Conservation (phyloP, 352 stramenopile genomes). For the Elongisporangium senticosum region DNA sequence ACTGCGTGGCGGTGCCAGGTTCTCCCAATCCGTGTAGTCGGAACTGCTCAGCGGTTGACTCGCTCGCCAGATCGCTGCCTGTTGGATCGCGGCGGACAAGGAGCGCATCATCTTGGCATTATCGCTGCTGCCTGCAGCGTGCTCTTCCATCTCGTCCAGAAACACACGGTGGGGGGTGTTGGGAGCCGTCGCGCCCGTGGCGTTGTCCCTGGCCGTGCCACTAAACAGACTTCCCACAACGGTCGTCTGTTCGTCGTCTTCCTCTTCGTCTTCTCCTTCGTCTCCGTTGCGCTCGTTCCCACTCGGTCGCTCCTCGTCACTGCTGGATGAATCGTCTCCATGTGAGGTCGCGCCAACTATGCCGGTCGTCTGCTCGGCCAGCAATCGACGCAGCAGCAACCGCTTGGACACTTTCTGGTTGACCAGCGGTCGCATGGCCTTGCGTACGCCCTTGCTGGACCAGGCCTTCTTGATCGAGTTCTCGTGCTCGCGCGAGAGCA, state of each 20-base stretch:
- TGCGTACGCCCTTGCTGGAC: constrained; percentile 82
- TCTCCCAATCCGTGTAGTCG: constrained; percentile 57
- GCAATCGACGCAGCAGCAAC: constrained; percentile 60
- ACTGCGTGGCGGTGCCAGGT: constrained; percentile 42
- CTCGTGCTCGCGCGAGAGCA: constrained; percentile 82
- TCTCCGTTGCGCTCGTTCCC: constrained; percentile 40
- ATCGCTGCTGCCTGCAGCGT: constrained; percentile 43
- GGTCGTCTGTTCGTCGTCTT: constrained; percentile 77
- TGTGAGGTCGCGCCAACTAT: constrained; percentile 24
- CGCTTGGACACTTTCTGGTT: constrained; percentile 86
- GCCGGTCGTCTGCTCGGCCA: constrained; percentile 62
- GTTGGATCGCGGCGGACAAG: constrained; percentile 68
- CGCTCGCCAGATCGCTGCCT: constrained; percentile 71
- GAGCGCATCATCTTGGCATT: constrained; percentile 70
- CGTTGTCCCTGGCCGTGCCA: constrained; percentile 45
- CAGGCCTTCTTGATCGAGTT: constrained; percentile 86
- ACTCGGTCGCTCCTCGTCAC: constrained; percentile 60
- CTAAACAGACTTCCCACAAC: constrained; percentile 76
- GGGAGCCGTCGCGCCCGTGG: constrained; percentile 9
- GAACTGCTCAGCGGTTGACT: constrained; percentile 57
- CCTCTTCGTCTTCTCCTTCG: constrained; percentile 50
- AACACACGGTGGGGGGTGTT: constrained; percentile 21
- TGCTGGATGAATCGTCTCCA: constrained; percentile 68
- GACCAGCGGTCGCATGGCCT: constrained; percentile 79
- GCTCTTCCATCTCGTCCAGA: constrained; percentile 69